Evolutionary conservation across 2,329 filamentous ascomycete genomes (phyloP).

Genomic region (Chalara sp.): DNA sequence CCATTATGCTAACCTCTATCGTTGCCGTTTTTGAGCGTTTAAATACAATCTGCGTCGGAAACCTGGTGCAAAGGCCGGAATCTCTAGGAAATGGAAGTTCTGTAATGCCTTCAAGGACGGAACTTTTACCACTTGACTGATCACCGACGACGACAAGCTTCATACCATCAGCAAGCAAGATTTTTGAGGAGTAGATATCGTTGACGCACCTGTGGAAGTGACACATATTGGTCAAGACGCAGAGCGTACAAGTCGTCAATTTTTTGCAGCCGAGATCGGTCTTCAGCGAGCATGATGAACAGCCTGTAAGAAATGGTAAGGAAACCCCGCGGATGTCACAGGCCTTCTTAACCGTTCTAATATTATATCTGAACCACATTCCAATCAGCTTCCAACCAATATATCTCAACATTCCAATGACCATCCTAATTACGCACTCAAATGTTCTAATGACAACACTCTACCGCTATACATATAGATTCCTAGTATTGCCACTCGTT

Average conservation of each 20-base stretch:
- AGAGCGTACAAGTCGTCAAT: conserved; percentile 15
- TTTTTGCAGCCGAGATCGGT: conserved; percentile 7
- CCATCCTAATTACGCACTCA: no score
- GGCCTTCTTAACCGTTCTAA: no score
- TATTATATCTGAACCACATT: no score
- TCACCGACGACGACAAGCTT: conserved; percentile 41
- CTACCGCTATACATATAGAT: no score
- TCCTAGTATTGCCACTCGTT: no score
- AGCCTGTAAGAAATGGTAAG: no score
- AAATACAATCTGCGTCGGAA: conserved; percentile 37
- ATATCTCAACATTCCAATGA: no score
- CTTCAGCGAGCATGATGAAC: no score
- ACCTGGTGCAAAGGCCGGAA: conserved; percentile 33
- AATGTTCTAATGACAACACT: no score
- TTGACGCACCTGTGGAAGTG: conserved; percentile 14
- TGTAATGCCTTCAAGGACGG: conserved; percentile 28
- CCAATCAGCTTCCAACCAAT: no score
- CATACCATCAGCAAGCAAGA: not conserved
- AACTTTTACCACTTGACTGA: conserved; percentile 32
- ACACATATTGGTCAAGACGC: conserved; percentile 11
- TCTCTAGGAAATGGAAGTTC: conserved; percentile 31
- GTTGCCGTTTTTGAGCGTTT: conserved; percentile 7
- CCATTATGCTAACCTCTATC: conserved; percentile 5
- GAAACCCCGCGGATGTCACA: no score
- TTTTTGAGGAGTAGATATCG: conserved; percentile 2